Base-by-base conservation (phyloP, 1,284 basidiomycete genomes). In the Heliocybe sulcata region DNA sequence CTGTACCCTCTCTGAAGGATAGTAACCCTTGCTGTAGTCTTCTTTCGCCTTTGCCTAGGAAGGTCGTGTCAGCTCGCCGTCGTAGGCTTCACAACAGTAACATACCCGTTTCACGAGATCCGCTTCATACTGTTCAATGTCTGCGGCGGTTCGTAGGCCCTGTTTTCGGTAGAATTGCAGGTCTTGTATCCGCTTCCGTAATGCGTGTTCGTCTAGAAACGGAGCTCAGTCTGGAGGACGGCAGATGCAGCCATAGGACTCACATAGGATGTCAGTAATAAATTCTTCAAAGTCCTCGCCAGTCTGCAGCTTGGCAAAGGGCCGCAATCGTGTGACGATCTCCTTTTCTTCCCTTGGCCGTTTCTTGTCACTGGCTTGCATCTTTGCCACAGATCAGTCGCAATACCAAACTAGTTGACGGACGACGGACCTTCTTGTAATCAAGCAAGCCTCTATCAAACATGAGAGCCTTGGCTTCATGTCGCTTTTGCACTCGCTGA, bases 391-490 rank as follows among this genome's bases (percentile, higher is more conserved):
- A 20, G 14, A 19, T 23, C 16, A 26, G 35, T 20, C 22, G 20
- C 11, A 35, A 35, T 31, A 45, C 45, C n/a, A n/a, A 10, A 11
- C 33, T 10, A 38, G 3, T 16, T 19, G 26, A 26, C 33, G 22
- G 47, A 14, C n/a, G 19, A 42, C 54, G 62, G 72, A 94, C 94
- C 83, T 92, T 92, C 70, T 95, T 97, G 68, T 96, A 94, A 64
- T 98, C 94, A 48, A 97, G 76, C 56, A 99, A 71, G 1, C 93
- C 93, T 53, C 96, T 80, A 65, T 98, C 91, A 65, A 95, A 96
- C 68, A 99, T 91, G 57, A 98, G 72, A n/a, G 85, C 83, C 72
- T 98, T 99, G 45, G 81, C 83, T 65, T 94, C 90, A 57, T 86
- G 73, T 33, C 96, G 82, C 70, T 90, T 94, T 60, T 94, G 90